Evolutionary conservation across 208 protist species (phyloP).

Genomic region (Porcisia deanei): DNA sequence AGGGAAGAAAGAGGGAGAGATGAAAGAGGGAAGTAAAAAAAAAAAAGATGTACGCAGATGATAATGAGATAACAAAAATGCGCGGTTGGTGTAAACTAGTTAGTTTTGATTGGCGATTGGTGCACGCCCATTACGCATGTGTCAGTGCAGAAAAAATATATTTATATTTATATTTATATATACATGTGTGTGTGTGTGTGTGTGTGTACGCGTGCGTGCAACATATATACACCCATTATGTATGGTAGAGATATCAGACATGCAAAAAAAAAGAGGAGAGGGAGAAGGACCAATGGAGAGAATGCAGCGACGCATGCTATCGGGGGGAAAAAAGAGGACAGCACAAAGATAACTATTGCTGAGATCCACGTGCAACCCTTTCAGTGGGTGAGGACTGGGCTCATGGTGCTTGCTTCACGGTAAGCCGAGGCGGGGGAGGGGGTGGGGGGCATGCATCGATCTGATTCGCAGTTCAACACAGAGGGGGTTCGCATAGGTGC

Average conservation of each 20-base stretch:
- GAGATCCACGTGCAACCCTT: neutral
- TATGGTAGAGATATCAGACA: neutral
- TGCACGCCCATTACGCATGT: no score
- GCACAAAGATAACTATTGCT: neutral
- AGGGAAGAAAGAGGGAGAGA: neutral
- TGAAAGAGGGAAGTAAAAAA: neutral
- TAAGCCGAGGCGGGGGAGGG: neutral
- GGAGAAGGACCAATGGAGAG: neutral
- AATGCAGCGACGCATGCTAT: neutral
- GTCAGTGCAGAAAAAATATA: no score
- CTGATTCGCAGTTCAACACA: neutral
- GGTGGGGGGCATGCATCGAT: neutral
- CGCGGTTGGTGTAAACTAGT: no score
- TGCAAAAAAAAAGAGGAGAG: neutral
- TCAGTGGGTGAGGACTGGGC: neutral
- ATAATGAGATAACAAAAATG: no score
- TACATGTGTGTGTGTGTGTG: neutral
- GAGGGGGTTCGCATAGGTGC: neutral
- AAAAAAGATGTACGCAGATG: no score
- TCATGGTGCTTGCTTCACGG: neutral
- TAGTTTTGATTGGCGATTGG: no score
- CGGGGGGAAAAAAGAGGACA: neutral
- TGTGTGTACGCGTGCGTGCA: neutral
- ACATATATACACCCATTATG: neutral
- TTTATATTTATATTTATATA: no score